Base-by-base conservation (phyloP, 331 rosid species). In the Telfairia occidentalis region DNA sequence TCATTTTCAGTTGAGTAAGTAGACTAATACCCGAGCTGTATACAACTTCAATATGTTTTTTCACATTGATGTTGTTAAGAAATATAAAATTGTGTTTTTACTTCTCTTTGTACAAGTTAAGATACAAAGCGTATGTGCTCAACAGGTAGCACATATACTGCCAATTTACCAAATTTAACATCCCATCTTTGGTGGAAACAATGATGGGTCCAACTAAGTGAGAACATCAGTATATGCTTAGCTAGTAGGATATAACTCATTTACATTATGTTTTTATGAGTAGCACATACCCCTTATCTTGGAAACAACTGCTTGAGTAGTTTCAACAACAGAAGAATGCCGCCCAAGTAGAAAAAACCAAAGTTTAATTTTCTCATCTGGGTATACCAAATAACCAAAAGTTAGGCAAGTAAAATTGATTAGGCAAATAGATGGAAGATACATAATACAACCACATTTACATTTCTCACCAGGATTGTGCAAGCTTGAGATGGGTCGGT, bases 401-500 rank as follows among this genome's bases (percentile, higher is more conserved):
- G 80, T 86, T 74, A 83, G 74, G 75, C 53, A 64, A 67, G 73
- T 21, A 79, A 59, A 34, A 58, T 64, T 9, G 23, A 63, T 52
- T 28, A 29, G 59, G 42, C 65, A 19, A 34, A 19, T 23, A n/a
- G 18, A 53, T 23, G 16, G 19, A 73, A 23, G 12, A 23, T n/a
- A 21, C 40, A 38, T 3, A 6, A 13, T 61, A 75, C 53, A 82
- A 79, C 40, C 50, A 79, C 24, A 21, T n/a, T 38, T 40, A 63
- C 61, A 69, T 76, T 72, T 82, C 83, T 82, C 80, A 94, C 98
- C 98, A 34, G 98, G 98, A 87, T 94, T 94, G 76, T 94, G 96
- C 84, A 94, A 77, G 76, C 98, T 90, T 94, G 98, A 57, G 98
- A 94, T 76, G 98, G 98, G 84, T 94, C 98, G 98, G 98, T 61